Evolutionary conservation across 2,329 filamentous ascomycete species (phyloP).

Genomic region (Talaromyces funiculosus): DNA sequence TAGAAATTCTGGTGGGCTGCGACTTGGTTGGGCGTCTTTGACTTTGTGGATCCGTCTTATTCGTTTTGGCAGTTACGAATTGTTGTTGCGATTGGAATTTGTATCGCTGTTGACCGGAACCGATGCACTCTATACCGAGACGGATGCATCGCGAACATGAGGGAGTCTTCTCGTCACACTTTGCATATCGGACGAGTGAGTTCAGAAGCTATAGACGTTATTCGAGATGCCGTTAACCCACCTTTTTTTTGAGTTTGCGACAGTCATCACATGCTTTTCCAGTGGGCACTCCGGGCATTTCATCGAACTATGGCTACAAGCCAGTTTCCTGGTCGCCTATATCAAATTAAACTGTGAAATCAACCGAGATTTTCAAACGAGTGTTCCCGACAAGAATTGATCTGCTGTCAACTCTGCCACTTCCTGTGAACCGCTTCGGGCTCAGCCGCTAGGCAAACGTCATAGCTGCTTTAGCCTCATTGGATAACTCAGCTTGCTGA

Average conservation of each 20-base stretch:
- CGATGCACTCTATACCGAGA: conserved; percentile 41
- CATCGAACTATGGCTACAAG: neutral
- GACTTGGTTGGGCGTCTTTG: neutral
- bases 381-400: neutral
- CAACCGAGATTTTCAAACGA: too few relatives aligned
- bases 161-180: conserved; percentile 46
- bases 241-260: conserved; percentile 52
- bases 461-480: neutral
- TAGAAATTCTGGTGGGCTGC: neutral
- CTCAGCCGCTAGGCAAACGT: neutral
- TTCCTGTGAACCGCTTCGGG: neutral
- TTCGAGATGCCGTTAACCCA: conserved; percentile 18
- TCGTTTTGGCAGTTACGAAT: neutral
- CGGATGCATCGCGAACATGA: conserved; percentile 45
- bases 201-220: too few relatives aligned
- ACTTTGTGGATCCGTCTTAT: neutral
- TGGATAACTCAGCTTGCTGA: neutral
- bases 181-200: conserved; percentile 17
- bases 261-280: conserved; percentile 49
- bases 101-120: conserved; percentile 44
- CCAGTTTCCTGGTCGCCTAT: too few relatives aligned
- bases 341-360: too few relatives aligned
- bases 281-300: conserved; percentile 50
- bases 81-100: conserved; percentile 44
- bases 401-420: neutral